These are phyloP conservation scores for Aquilaria sinensis DNA, from an alignment of 345 rosid species.

Conservation along the genomic window DNA sequence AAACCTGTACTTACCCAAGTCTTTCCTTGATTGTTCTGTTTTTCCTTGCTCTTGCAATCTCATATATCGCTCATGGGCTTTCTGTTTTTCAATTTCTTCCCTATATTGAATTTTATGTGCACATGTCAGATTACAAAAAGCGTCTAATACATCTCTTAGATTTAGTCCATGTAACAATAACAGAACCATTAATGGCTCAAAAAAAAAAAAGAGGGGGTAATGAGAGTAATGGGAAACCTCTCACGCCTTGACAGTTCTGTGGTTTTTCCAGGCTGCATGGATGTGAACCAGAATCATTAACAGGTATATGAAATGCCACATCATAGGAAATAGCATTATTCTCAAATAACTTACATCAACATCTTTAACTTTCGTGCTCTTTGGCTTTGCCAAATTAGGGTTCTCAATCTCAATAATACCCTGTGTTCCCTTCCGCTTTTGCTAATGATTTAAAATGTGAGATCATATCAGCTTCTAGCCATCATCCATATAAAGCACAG, in stretches of 20 bases:
- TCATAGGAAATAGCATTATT: not conserved
- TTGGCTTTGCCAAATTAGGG: slow-evolving; percentile 71
- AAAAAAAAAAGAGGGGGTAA: too few relatives aligned
- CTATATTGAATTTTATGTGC: slow-evolving; percentile 21
- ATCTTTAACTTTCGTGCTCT: slow-evolving; percentile 58
- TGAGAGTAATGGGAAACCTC: slow-evolving; percentile 32
- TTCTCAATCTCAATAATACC: slow-evolving; percentile 78
- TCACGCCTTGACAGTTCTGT: slow-evolving; percentile 78
- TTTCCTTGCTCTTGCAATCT: slow-evolving; percentile 72
- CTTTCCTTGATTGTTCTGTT: slow-evolving; percentile 63
- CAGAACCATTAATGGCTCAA: not conserved
- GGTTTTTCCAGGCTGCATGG: slow-evolving; percentile 37
- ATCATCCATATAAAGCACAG: not conserved
- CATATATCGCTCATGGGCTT: slow-evolving; percentile 73
- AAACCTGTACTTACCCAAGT: slow-evolving; percentile 35
- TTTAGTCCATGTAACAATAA: not conserved
- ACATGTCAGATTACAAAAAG: not conserved
- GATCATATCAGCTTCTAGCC: slow-evolving; percentile 3
- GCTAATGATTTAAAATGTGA: slow-evolving; percentile 17
- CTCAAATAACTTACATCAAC: slow-evolving; percentile 42
- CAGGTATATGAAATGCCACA: not conserved
- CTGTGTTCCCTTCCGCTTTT: slow-evolving; percentile 78
- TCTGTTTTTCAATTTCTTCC: slow-evolving; percentile 71
- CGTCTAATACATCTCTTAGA: not conserved
- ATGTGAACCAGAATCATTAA: not conserved